Evolutionary conservation across 805 yeast genomes (phyloP).

Genomic region (Kodamaea jinghongensis): DNA sequence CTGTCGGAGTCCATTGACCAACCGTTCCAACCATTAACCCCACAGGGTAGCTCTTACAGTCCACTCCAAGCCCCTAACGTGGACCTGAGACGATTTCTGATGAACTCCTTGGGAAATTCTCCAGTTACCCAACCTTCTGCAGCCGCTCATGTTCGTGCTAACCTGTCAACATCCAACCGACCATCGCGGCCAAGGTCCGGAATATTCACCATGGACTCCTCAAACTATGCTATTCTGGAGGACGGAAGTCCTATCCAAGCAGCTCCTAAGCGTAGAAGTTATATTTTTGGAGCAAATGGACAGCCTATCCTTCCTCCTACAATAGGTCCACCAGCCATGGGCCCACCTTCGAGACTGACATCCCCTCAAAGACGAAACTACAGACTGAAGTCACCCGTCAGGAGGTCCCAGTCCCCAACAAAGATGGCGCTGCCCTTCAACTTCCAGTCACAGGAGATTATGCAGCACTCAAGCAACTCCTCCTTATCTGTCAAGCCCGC

Average conservation of each 20-base stretch:
- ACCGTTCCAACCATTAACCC: slow-evolving; percentile 4
- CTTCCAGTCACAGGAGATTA: slow-evolving; percentile 53
- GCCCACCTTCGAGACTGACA: slow-evolving; percentile 18
- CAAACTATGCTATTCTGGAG: slow-evolving; percentile 28
- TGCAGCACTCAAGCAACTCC: slow-evolving; percentile 27
- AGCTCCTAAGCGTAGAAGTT: slow-evolving; percentile 8
- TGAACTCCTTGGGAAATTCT: slow-evolving; percentile 19
- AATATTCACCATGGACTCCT: slow-evolving; percentile 28
- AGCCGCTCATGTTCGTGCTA: slow-evolving; percentile 10
- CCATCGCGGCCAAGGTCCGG: slow-evolving; percentile 35
- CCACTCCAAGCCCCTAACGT: neutral
- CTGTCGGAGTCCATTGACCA: slow-evolving; percentile 32
- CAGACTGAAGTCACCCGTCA: slow-evolving; percentile 30
- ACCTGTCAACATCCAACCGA: slow-evolving; percentile 14
- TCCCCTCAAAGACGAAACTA: slow-evolving; percentile 25
- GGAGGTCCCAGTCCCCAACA: slow-evolving; percentile 20
- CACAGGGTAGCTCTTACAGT: neutral
- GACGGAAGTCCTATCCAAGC: slow-evolving; percentile 19
- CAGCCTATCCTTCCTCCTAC: neutral
- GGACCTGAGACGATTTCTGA: slow-evolving; percentile 19
- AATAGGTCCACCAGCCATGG: slow-evolving; percentile 2
- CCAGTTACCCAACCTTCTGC: slow-evolving; percentile 20
- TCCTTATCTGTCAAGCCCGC: slow-evolving; percentile 48
- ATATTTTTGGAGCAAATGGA: neutral
- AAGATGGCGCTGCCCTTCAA: slow-evolving; percentile 54